Conservation (phyloP, 176 grass and related monocot genomes). For the Musa troglodytarum region DNA sequence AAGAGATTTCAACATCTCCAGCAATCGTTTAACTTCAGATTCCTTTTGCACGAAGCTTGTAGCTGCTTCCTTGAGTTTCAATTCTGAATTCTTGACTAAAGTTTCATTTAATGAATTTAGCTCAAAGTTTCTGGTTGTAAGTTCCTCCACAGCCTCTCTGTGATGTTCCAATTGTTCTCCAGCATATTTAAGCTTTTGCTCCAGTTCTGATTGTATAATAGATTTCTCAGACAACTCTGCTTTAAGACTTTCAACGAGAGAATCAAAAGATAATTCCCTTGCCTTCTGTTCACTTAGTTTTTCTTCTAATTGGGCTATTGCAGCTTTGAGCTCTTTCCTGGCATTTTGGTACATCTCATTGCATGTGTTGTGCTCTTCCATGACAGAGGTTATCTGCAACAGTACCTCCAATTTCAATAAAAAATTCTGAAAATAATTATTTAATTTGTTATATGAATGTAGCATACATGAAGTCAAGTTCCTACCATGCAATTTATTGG, state of each 20-base stretch:
- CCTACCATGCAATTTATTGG: neutral
- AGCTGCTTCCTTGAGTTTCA: slow-evolving; percentile 44
- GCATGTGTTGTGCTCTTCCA: slow-evolving; percentile 30
- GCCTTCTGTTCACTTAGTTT: slow-evolving; percentile 24
- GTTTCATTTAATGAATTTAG: slow-evolving; percentile 53
- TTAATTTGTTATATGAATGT: slow-evolving; percentile 13
- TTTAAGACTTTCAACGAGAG: slow-evolving; percentile 10
- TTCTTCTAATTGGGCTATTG: slow-evolving; percentile 27
- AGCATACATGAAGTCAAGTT: neutral
- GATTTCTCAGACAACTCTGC: slow-evolving; percentile 38
- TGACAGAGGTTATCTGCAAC: slow-evolving; percentile 37
- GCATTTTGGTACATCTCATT: slow-evolving; percentile 4
- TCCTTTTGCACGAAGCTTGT: slow-evolving; percentile 51
- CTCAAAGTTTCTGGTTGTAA: slow-evolving; percentile 56
- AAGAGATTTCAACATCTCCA: slow-evolving; percentile 35
- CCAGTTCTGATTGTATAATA: slow-evolving; percentile 49
- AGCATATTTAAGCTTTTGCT: slow-evolving; percentile 55
- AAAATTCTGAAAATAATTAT: neutral
- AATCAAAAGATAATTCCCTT: slow-evolving; percentile 1
- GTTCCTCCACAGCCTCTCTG: slow-evolving; percentile 50
- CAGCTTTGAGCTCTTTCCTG: slow-evolving; percentile 59
- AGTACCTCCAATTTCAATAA: slow-evolving; percentile 11
- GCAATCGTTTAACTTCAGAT: slow-evolving; percentile 32
- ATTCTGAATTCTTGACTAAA: slow-evolving; percentile 65
- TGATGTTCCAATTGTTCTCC: slow-evolving; percentile 71